Percentiles rank a stretch among this genome's conserved stretches.
phyloP scores from a whole-genome alignment of 2,329 filamentous ascomycete genomes.

The Colletotrichum sp. region DNA sequence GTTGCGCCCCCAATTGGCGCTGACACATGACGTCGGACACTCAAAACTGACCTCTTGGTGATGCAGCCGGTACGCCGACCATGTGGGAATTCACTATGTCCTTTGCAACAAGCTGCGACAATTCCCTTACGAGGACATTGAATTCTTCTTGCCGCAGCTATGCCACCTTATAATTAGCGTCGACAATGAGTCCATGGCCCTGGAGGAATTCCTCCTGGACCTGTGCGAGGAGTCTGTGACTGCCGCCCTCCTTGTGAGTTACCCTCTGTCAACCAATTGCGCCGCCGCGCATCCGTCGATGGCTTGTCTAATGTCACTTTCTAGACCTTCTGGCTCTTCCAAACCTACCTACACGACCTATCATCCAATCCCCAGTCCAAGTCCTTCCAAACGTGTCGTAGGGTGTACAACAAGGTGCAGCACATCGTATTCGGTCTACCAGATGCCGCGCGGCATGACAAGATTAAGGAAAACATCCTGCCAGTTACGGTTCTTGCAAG shows the following conservation, averaged over 20 bases:
- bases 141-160: constrained; percentile 89
- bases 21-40: neutral
- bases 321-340: constrained; percentile 90
- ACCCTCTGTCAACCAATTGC: neutral
- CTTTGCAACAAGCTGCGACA: constrained; percentile 88
- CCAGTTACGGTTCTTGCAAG: constrained; percentile 83
- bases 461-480: constrained; percentile 81
- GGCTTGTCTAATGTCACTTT: constrained; percentile 5
- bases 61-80: constrained; percentile 80
- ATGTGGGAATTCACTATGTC: constrained; percentile 89
- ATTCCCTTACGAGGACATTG: constrained; percentile 89
- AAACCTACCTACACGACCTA: constrained; percentile 86
- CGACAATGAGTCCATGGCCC: constrained; percentile 89
- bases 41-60: constrained; percentile 1
- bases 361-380: constrained; percentile 76
- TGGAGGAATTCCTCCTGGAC: constrained; percentile 87
- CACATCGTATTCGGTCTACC: constrained; percentile 83
- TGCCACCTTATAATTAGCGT: constrained; percentile 88
- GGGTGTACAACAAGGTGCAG: constrained; percentile 89
- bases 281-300: neutral
- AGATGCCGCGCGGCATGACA: constrained; percentile 72
- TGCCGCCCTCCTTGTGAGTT: constrained; percentile 77
- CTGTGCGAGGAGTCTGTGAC: constrained; percentile 88
- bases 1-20: neutral
- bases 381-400: constrained; percentile 80